phyloP scores from a whole-genome alignment of 495 filamentous ascomycete genomes.

The Niebla homalea region DNA sequence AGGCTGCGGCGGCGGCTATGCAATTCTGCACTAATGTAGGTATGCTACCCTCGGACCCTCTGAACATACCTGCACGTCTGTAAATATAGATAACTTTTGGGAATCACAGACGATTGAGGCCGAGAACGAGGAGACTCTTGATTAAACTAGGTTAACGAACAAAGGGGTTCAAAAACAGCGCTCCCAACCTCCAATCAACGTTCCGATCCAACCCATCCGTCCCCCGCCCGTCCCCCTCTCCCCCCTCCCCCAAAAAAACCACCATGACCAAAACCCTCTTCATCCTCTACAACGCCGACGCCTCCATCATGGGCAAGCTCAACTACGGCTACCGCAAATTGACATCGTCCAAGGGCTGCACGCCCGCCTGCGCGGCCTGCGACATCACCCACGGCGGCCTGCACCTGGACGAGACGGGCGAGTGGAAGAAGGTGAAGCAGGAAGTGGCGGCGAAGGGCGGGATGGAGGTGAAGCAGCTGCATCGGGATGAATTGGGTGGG shows the following conservation, averaged over 20 bases:
- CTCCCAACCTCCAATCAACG: background rate
- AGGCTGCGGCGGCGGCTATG: too few species aligned
- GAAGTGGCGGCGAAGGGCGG: constrained; percentile 4
- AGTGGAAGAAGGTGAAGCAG: constrained; percentile 17
- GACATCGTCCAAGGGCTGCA: constrained; percentile 6
- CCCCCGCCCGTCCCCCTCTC: background rate
- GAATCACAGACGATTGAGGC: too few species aligned
- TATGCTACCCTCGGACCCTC: too few species aligned
- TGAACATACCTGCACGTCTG: too few species aligned
- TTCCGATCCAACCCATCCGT: background rate
- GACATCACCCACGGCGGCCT: constrained; percentile 24
- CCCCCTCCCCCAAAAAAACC: background rate
- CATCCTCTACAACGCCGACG: constrained; percentile 26
- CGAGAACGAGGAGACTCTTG: too few species aligned
- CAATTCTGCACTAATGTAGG: too few species aligned
- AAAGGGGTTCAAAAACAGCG: too few species aligned
- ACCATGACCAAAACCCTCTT: constrained; percentile 8
- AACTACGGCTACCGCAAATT: constrained; percentile 20
- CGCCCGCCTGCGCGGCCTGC: constrained; percentile 21
- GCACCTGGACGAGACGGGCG: constrained; percentile 15
- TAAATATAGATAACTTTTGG: too few species aligned
- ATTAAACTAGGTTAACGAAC: too few species aligned
- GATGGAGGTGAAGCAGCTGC: constrained; percentile 13
- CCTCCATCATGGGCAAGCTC: constrained; percentile 19
- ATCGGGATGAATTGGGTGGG: constrained; percentile 11